phyloP scores from a whole-genome alignment of 140 eudicot genomes.

The Oenanthe javanica region DNA sequence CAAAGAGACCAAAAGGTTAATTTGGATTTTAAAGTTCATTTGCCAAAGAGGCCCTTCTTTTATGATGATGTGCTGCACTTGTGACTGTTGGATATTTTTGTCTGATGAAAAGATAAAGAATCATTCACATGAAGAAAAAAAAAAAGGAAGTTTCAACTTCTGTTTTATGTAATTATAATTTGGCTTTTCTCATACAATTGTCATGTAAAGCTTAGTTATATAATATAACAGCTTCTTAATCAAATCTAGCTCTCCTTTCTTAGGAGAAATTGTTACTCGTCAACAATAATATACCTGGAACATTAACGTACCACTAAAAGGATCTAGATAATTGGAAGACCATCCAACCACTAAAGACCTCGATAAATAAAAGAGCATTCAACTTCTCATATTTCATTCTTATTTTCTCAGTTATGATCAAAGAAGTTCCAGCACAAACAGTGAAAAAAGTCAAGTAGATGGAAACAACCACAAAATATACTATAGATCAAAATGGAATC shows the following conservation, averaged over 20 bases:
- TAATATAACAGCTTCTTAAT: background rate
- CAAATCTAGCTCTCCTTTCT: background rate
- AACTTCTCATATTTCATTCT: background rate
- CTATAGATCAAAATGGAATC: background rate
- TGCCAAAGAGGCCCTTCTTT: background rate
- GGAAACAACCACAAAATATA: background rate
- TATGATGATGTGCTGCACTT: background rate
- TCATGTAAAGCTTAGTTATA: background rate
- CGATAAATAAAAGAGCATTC: background rate
- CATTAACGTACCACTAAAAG: background rate
- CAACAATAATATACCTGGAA: background rate
- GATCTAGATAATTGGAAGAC: background rate
- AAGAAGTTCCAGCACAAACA: background rate
- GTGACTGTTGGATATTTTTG: background rate
- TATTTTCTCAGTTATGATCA: background rate
- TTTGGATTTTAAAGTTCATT: background rate
- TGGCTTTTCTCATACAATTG: background rate
- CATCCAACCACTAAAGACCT: background rate
- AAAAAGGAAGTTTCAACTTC: background rate
- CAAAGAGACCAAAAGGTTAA: background rate
- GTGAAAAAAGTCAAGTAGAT: background rate
- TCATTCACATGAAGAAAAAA: background rate
- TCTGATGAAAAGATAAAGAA: background rate
- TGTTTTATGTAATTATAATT: background rate
- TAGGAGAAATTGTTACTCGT: background rate